Percentiles rank a stretch among this genome's conserved stretches.
These are phyloP conservation scores for Ceratocystis cubensis DNA, from an alignment of 2,329 filamentous ascomycete species.

Conservation along the genomic window DNA sequence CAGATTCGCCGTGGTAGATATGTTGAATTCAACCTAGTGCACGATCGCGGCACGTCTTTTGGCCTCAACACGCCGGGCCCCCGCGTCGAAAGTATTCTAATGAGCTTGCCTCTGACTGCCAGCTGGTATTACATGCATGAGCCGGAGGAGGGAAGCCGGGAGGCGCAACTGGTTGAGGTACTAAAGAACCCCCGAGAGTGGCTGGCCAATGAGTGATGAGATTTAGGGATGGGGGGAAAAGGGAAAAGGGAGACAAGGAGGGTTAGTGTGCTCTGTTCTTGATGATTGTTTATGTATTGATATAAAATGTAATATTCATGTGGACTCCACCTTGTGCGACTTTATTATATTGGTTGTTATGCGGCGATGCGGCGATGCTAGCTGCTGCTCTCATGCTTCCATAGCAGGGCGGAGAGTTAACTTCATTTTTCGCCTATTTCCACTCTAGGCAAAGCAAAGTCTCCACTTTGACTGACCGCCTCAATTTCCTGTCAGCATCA, in stretches of 20 bases:
- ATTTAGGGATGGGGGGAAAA: not conserved
- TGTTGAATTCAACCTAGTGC: conserved; percentile 96
- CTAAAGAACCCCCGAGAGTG: conserved; percentile 53
- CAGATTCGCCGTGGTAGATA: conserved; percentile 89
- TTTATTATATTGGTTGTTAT: not conserved
- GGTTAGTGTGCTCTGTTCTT: not conserved
- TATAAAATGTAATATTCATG: not conserved
- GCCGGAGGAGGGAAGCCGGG: conserved; percentile 59
- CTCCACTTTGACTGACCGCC: not conserved
- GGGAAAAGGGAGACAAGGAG: not conserved
- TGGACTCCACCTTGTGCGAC: not conserved
- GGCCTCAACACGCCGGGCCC: conserved; percentile 86
- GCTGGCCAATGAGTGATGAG: conserved; percentile 35
- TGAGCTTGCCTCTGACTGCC: conserved; percentile 89
- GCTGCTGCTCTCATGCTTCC: too few species aligned
- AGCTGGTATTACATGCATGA: conserved; percentile 94
- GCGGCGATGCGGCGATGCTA: not conserved
- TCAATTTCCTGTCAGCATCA: not conserved
- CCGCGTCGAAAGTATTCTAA: conserved; percentile 89
- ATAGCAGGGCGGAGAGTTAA: not conserved
- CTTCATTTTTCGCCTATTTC: not conserved
- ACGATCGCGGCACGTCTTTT: conserved; percentile 90
- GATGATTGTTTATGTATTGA: not conserved
- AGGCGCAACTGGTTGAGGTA: conserved; percentile 69
- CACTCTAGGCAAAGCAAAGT: not conserved